A percentile compares a stretch with the other conserved stretches of the same genome.
Evolutionary conservation across 768 basidiomycete genomes (phyloP).

Genomic region (Trametopsis cervina): DNA sequence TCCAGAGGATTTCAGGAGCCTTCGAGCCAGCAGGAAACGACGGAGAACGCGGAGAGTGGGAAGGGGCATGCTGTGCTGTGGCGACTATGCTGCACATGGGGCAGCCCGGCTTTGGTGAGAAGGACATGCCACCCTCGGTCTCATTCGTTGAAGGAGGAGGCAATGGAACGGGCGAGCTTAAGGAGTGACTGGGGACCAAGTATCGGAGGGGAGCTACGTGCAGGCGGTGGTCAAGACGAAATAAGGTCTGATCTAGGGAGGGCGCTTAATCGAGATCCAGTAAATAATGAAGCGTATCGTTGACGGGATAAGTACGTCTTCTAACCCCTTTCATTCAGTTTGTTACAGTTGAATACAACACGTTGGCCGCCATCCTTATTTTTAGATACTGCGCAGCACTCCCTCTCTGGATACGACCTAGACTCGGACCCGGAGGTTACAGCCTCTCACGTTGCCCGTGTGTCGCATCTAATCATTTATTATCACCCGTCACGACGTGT

Average conservation of each 20-base stretch:
- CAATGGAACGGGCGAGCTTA: too few relatives aligned
- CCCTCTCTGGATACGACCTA: too few relatives aligned
- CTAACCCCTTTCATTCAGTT: background rate
- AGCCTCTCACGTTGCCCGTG: background rate
- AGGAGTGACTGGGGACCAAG: background rate
- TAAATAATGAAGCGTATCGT: too few relatives aligned
- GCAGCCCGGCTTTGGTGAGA: slow-evolving; percentile 60
- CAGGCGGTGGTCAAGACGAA: background rate
- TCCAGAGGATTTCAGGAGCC: slow-evolving; percentile 61
- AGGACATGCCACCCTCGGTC: slow-evolving; percentile 36
- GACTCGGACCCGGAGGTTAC: background rate
- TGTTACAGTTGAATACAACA: background rate
- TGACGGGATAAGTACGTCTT: background rate
- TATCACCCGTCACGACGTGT: too few relatives aligned
- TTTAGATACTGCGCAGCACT: too few relatives aligned
- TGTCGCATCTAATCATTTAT: background rate
- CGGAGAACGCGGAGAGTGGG: slow-evolving; percentile 31
- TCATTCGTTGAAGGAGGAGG: background rate
- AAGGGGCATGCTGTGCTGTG: slow-evolving; percentile 38
- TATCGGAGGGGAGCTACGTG: slow-evolving; percentile 6
- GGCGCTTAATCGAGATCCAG: too few relatives aligned
- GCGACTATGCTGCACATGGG: slow-evolving; percentile 73
- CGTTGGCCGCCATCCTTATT: too few relatives aligned
- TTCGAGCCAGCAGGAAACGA: slow-evolving; percentile 39
- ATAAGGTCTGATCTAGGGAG: background rate